phyloP scores from a whole-genome alignment of 2,329 filamentous ascomycete genomes.

The Alternaria sp. region DNA sequence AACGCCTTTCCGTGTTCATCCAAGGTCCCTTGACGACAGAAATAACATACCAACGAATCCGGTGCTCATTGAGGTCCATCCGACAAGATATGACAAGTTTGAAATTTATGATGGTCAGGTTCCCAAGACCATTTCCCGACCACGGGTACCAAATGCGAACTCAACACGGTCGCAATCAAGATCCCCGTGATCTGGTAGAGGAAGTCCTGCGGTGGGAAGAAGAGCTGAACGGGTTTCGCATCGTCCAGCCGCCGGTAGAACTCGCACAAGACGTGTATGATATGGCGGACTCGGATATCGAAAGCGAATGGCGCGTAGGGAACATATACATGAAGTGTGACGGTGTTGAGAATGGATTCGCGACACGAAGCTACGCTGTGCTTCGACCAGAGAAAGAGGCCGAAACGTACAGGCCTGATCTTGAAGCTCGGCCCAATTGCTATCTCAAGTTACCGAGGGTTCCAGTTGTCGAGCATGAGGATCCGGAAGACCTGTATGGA shows the following conservation, averaged over 20 bases:
- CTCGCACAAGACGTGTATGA: not conserved
- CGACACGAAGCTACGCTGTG: not conserved
- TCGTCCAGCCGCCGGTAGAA: not conserved
- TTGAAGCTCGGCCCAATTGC: not conserved
- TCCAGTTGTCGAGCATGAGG: not conserved
- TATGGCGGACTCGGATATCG: not conserved
- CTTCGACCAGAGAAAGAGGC: not conserved
- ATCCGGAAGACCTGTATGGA: not conserved
- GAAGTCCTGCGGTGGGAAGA: not conserved
- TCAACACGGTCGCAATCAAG: not conserved
- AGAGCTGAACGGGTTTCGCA: not conserved
- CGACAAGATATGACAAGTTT: not conserved
- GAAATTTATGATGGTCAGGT: not conserved
- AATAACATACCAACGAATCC: not conserved
- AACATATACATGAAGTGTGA: not conserved
- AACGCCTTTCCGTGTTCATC: not conserved
- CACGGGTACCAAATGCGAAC: not conserved
- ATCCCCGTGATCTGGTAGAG: not conserved
- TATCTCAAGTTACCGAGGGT: not conserved
- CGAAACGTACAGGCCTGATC: not conserved
- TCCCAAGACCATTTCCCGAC: not conserved
- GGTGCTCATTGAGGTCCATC: not conserved
- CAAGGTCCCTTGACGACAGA: not conserved
- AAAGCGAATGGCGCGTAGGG: not conserved
- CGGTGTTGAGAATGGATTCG: not conserved